phyloP scores from a whole-genome alignment of 805 yeast genomes.

The Kodamaea jinghongensis region DNA sequence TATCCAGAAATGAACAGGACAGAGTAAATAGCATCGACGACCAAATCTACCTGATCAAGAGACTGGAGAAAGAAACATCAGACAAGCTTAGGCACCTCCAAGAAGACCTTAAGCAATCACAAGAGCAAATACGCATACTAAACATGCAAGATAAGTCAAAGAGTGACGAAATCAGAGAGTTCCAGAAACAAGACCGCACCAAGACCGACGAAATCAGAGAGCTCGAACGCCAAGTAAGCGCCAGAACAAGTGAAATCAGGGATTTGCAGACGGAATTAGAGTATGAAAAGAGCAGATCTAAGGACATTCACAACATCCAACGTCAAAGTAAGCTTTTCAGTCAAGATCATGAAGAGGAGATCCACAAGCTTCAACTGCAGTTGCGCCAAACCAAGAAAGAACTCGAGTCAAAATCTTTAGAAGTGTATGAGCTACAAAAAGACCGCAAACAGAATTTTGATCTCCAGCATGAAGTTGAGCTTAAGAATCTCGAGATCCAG shows the following conservation, averaged over 20 bases:
- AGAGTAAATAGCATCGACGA: too few species aligned
- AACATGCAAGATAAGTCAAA: too few species aligned
- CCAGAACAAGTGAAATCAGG: too few species aligned
- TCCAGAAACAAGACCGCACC: too few species aligned
- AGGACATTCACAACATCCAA: not conserved
- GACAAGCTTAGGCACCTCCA: too few species aligned
- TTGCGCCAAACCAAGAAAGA: not conserved
- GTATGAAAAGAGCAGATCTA: not conserved
- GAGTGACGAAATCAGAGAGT: too few species aligned
- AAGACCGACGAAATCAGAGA: too few species aligned
- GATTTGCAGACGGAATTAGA: too few species aligned
- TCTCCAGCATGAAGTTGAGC: constrained; percentile 3
- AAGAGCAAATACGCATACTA: not conserved
- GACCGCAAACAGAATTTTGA: not conserved
- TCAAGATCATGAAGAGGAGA: constrained; percentile 1
- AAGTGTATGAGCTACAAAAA: not conserved
- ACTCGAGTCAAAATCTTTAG: not conserved
- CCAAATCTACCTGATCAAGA: not conserved
- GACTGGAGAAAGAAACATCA: not conserved
- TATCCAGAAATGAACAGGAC: not conserved
- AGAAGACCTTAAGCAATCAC: too few species aligned
- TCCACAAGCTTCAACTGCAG: not conserved
- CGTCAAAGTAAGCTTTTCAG: not conserved
- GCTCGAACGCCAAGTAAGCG: too few species aligned
- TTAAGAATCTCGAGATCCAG: constrained; percentile 2